A percentile compares a stretch with the other conserved stretches of the same genome.
phyloP scores from a whole-genome alignment of 352 stramenopile species.

The Pythium brachiatum region DNA sequence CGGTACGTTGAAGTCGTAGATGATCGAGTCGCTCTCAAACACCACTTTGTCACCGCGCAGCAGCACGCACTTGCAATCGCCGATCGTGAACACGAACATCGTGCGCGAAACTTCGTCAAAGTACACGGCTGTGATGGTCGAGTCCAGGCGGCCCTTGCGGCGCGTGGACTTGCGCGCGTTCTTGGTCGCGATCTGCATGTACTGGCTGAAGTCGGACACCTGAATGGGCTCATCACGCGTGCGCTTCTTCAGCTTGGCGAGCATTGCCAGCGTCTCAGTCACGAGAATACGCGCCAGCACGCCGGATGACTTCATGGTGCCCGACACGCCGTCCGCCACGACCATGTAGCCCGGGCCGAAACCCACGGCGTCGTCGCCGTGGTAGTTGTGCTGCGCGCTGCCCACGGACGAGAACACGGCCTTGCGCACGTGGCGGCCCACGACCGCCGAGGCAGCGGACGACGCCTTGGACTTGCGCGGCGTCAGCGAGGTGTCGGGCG shows the following conservation, averaged over 20 bases:
- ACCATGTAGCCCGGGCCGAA: slow-evolving; percentile 86
- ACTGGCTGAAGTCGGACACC: slow-evolving; percentile 52
- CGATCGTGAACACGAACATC: slow-evolving; percentile 86
- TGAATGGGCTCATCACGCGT: slow-evolving; percentile 52
- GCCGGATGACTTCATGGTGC: slow-evolving; percentile 81
- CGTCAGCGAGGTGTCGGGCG: slow-evolving; percentile 30
- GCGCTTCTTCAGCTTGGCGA: slow-evolving; percentile 72
- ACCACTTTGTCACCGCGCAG: slow-evolving; percentile 60
- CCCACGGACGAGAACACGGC: slow-evolving; percentile 77
- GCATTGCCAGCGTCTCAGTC: slow-evolving; percentile 62
- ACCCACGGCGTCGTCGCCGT: slow-evolving; percentile 84
- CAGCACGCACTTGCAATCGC: slow-evolving; percentile 86
- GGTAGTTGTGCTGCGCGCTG: slow-evolving; percentile 74
- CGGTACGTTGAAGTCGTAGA: slow-evolving; percentile 90
- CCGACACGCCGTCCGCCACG: slow-evolving; percentile 81
- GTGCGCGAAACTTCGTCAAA: slow-evolving; percentile 65
- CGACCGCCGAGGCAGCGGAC: background rate
- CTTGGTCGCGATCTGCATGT: slow-evolving; percentile 72
- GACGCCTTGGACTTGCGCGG: slow-evolving; percentile 17
- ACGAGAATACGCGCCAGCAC: slow-evolving; percentile 79
- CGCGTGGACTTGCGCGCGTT: slow-evolving; percentile 67
- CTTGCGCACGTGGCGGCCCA: slow-evolving; percentile 12
- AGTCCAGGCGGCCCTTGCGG: slow-evolving; percentile 80
- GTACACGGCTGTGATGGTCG: slow-evolving; percentile 78
- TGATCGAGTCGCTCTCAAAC: slow-evolving; percentile 88